A percentile compares a stretch with the other conserved stretches of the same genome.
Evolutionary conservation across 768 basidiomycete species (phyloP).

Genomic region (Panaeolus cyanescens): DNA sequence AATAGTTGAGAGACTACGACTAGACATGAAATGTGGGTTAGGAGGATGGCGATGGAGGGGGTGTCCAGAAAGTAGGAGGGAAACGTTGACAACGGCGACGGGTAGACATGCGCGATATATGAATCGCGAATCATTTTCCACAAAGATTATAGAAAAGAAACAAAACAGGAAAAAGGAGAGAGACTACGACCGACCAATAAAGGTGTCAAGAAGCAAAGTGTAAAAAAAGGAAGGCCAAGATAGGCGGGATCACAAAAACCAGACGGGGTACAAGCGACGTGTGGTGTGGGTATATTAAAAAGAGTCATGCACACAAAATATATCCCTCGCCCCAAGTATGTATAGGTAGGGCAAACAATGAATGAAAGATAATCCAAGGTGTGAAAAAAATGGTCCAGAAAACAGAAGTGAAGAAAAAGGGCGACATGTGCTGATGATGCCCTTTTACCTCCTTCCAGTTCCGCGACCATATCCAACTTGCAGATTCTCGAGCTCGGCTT

Average conservation of each 20-base stretch:
- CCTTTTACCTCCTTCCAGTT: constrained; percentile 59
- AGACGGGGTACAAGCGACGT: background rate
- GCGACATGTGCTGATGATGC: background rate
- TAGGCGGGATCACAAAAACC: background rate
- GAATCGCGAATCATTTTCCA: background rate
- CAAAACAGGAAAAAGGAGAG: background rate
- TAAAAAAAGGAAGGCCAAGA: background rate
- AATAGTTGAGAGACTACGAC: background rate
- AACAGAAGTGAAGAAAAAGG: background rate
- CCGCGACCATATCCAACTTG: constrained; percentile 85
- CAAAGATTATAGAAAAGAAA: background rate
- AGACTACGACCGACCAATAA: background rate
- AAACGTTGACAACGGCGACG: background rate
- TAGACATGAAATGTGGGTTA: background rate
- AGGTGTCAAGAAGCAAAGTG: no score
- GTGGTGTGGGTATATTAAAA: constrained; percentile 1
- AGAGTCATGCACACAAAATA: no score
- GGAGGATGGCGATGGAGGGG: background rate
- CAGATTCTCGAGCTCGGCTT: constrained; percentile 87
- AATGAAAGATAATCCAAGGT: background rate
- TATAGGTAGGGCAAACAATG: no score
- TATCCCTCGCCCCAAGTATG: no score
- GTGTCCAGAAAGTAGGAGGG: background rate
- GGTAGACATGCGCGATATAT: background rate
- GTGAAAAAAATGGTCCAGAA: background rate